A percentile compares a stretch with the other conserved stretches of the same genome.
phyloP scores from a whole-genome alignment of 2,329 filamentous ascomycete genomes.

The Aspergillus bombycis region DNA sequence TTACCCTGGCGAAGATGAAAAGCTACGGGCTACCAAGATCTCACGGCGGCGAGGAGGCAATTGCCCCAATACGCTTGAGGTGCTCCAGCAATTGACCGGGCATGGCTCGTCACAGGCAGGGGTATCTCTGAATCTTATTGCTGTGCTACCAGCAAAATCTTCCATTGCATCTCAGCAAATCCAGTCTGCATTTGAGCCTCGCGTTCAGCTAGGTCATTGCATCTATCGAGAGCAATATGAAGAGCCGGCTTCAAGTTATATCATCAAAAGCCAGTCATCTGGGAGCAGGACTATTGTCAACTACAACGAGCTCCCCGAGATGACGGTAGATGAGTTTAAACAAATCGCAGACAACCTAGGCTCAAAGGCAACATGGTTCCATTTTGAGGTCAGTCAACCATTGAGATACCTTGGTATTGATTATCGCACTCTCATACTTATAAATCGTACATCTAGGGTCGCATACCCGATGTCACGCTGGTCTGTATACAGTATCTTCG shows the following conservation, averaged over 20 bases:
- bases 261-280: conserved; percentile 63
- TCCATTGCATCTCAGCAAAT: conserved; percentile 59
- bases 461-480: conserved; percentile 64
- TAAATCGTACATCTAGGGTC: conserved; percentile 51
- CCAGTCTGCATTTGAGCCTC: conserved; percentile 55
- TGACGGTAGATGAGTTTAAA: conserved; percentile 65
- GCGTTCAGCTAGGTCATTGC: conserved; percentile 58
- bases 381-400: conserved; percentile 64
- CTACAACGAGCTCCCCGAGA: conserved; percentile 68
- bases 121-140: conserved; percentile 41
- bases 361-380: conserved; percentile 60
- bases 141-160: conserved; percentile 56
- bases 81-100: conserved; percentile 65
- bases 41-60: conserved; percentile 70
- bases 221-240: conserved; percentile 60
- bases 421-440: neutral
- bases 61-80: conserved; percentile 71
- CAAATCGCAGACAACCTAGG: conserved; percentile 46
- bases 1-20: conserved; percentile 72
- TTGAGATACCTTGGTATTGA: neutral
- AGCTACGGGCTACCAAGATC: conserved; percentile 66
- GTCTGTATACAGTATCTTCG: conserved; percentile 63
- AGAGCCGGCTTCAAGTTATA: conserved; percentile 69
- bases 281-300: conserved; percentile 72
- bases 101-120: conserved; percentile 10